These are phyloP conservation scores for Trichoderma sp. DNA, from an alignment of 2,329 filamentous ascomycete genomes.

Conservation along the genomic window DNA sequence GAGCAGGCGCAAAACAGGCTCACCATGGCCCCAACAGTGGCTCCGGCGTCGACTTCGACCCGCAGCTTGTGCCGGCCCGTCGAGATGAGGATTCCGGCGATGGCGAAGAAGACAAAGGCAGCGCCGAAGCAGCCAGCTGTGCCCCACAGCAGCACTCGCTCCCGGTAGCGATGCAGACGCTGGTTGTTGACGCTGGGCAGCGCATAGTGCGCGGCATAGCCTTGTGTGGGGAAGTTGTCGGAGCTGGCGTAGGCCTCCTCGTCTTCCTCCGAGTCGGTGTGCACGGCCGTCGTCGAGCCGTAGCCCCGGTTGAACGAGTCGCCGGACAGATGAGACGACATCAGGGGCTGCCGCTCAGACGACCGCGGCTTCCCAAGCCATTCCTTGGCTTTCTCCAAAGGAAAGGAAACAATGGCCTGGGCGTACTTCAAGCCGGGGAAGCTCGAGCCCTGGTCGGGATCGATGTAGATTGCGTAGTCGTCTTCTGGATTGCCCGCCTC, in stretches of 20 bases:
- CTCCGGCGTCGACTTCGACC: slow-evolving; percentile 73
- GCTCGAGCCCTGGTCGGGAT: slow-evolving; percentile 63
- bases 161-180: slow-evolving; percentile 53
- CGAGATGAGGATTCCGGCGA: slow-evolving; percentile 66
- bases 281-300: slow-evolving; percentile 35
- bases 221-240: slow-evolving; percentile 51
- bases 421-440: slow-evolving; percentile 68
- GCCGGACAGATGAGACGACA: slow-evolving; percentile 29
- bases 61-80: slow-evolving; percentile 69
- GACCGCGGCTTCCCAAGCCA: slow-evolving; percentile 49
- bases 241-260: slow-evolving; percentile 56
- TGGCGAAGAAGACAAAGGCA: slow-evolving; percentile 63
- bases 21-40: slow-evolving; percentile 68
- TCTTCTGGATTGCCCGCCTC: slow-evolving; percentile 62
- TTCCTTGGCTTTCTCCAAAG: slow-evolving; percentile 54
- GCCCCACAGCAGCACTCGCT: slow-evolving; percentile 57
- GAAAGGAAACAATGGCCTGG: slow-evolving; percentile 52
- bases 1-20: slow-evolving; percentile 66
- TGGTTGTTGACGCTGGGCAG: slow-evolving; percentile 57
- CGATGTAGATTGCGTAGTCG: slow-evolving; percentile 72
- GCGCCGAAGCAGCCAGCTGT: slow-evolving; percentile 59
- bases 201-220: slow-evolving; percentile 59
- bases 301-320: slow-evolving; percentile 36
- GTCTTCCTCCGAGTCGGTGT: slow-evolving; percentile 46
- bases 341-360: slow-evolving; percentile 33